phyloP scores from a whole-genome alignment of 805 yeast genomes.

The Saccharomycopsis oosterbeekiorum region DNA sequence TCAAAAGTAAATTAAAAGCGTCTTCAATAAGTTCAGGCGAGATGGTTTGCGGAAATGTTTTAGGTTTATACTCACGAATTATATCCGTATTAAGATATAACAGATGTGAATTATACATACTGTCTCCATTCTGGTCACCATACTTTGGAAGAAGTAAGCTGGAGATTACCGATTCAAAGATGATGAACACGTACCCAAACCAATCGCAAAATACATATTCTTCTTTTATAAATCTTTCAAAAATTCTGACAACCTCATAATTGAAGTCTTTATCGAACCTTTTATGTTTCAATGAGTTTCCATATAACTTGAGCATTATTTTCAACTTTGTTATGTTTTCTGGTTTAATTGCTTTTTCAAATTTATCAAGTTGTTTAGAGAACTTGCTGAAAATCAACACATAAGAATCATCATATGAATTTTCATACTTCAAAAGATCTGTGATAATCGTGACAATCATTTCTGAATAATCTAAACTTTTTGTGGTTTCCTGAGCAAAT shows the following conservation, averaged over 20 bases:
- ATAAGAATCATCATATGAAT: background rate
- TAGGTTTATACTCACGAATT: background rate
- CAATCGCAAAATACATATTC: slow-evolving; percentile 38
- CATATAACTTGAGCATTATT: background rate
- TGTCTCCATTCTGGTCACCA: background rate
- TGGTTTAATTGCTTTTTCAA: slow-evolving; percentile 23
- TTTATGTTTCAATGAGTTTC: background rate
- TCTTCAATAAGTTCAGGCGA: background rate
- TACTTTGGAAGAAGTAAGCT: background rate
- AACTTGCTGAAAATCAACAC: background rate
- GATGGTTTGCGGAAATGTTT: background rate
- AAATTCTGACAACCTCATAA: slow-evolving; percentile 29
- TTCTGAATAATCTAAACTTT: background rate
- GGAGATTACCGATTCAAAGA: slow-evolving; percentile 46
- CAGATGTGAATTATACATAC: background rate
- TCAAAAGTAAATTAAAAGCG: background rate
- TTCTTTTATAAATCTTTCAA: slow-evolving; percentile 29
- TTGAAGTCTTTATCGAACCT: slow-evolving; percentile 12
- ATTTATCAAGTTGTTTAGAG: slow-evolving; percentile 11
- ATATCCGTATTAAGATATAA: background rate
- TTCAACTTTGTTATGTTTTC: background rate
- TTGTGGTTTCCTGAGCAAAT: background rate
- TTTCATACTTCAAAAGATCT: background rate
- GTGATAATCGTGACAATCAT: background rate
- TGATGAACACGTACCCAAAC: slow-evolving; percentile 47